phyloP scores from a whole-genome alignment of 2,329 filamentous ascomycete genomes.

The Dothidotthia symphoricarpi region DNA sequence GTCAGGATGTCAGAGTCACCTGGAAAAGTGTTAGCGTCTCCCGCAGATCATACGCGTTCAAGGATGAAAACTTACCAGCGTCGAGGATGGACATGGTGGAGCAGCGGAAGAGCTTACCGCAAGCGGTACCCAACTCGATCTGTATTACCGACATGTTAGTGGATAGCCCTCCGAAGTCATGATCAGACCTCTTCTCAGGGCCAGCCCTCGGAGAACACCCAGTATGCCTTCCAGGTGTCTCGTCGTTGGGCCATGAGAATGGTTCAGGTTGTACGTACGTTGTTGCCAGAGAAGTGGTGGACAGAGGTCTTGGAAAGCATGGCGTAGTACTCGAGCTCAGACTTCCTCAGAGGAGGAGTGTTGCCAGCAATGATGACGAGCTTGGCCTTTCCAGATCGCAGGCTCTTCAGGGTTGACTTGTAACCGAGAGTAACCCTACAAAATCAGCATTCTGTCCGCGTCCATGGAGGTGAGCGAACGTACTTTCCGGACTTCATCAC shows the following conservation, averaged over 20 bases:
- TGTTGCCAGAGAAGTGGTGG: conserved; percentile 98
- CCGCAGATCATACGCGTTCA: neutral
- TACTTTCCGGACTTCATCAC: conserved; percentile 67
- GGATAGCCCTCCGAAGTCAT: conserved; percentile 83
- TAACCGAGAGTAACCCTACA: conserved; percentile 78
- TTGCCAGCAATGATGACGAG: conserved; percentile 94
- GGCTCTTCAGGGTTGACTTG: conserved; percentile 82
- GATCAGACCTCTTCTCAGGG: conserved; percentile 86
- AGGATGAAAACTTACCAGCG: conserved; percentile 58
- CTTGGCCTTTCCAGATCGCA: conserved; percentile 97
- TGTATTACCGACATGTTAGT: conserved; percentile 61
- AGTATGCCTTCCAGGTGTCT: conserved; percentile 23
- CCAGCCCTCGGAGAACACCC: conserved; percentile 49
- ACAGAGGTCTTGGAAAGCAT: conserved; percentile 82
- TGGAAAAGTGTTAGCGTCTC: conserved; percentile 17
- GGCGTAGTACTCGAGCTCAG: conserved; percentile 77
- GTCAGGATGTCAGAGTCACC: conserved; percentile 89
- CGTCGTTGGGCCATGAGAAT: conserved; percentile 43
- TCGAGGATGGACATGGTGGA: conserved; percentile 96
- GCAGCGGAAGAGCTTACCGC: conserved; percentile 98
- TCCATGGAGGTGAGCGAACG: conserved; percentile 19
- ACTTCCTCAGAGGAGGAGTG: conserved; percentile 96
- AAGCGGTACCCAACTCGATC: conserved; percentile 98
- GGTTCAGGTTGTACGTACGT: conserved; percentile 68
- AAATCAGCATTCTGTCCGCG: conserved; percentile 16